Percentiles rank a stretch among this genome's conserved stretches.
These are phyloP conservation scores for Aurantiochytrium sp. DNA, from an alignment of 108 stramenopile species.

Conservation along the genomic window DNA sequence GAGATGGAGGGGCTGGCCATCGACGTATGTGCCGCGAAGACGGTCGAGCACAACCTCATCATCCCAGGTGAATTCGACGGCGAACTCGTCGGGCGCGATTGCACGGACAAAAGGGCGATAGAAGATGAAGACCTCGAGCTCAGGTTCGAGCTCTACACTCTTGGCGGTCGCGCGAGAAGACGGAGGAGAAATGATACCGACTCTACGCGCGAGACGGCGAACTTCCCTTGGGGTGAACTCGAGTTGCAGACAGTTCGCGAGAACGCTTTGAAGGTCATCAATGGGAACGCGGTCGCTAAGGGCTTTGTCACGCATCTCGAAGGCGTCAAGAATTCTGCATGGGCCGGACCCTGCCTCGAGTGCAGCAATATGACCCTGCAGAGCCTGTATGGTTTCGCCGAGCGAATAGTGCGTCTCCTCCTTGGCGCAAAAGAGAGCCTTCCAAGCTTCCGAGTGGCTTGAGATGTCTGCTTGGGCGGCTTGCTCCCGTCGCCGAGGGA, in stretches of 20 bases:
- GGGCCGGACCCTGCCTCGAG: too few relatives aligned
- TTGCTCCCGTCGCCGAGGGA: neutral
- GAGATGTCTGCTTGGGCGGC: too few relatives aligned
- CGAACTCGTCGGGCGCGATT: neutral
- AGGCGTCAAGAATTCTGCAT: neutral
- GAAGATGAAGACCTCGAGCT: too few relatives aligned
- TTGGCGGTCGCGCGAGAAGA: too few relatives aligned
- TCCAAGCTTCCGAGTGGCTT: neutral
- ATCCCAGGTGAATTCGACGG: neutral
- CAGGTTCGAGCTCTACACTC: too few relatives aligned
- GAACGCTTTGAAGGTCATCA: neutral
- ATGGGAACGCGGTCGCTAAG: neutral
- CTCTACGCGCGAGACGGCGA: neutral
- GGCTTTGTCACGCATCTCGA: neutral
- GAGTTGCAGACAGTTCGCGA: neutral
- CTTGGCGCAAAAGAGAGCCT: neutral
- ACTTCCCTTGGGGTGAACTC: neutral
- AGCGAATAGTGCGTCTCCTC: neutral
- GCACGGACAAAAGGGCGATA: neutral
- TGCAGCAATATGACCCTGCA: neutral
- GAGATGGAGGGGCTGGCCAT: too few relatives aligned
- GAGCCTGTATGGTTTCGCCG: neutral
- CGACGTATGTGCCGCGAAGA: too few relatives aligned
- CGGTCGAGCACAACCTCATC: neutral
- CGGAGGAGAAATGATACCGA: neutral